Evolutionary conservation across 176 grass and related monocot species (phyloP).

Genomic region (Cenchrus fungigraminus): DNA sequence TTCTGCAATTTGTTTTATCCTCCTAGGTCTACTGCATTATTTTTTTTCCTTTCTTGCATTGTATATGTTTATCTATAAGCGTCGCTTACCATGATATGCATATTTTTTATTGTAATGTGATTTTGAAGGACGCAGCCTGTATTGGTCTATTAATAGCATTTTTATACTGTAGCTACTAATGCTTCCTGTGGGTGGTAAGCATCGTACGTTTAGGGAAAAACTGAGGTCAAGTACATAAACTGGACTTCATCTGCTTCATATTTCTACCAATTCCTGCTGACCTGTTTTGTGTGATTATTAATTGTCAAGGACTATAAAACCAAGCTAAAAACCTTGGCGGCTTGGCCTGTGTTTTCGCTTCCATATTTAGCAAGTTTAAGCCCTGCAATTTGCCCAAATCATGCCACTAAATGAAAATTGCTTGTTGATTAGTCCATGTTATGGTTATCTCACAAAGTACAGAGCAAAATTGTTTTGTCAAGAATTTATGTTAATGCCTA

Average conservation of each 20-base stretch:
- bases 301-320: slow-evolving; percentile 11
- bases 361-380: neutral
- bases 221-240: neutral
- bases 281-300: neutral
- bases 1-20: neutral
- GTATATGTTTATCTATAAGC: neutral
- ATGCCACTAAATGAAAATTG: too few relatives aligned
- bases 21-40: neutral
- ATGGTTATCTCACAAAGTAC: neutral
- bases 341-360: neutral
- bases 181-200: neutral
- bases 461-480: neutral
- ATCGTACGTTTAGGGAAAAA: neutral
- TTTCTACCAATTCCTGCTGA: neutral
- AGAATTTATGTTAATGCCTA: neutral
- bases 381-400: neutral
- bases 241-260: neutral
- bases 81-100: neutral
- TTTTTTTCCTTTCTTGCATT: slow-evolving; percentile 14
- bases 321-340: slow-evolving; percentile 9
- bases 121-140: slow-evolving; percentile 6
- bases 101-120: neutral
- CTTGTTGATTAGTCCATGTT: too few relatives aligned
- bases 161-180: neutral
- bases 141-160: neutral